A percentile compares a stretch with the other conserved stretches of the same genome.
phyloP scores from a whole-genome alignment of 2,329 filamentous ascomycete genomes.

The Pseudogymnoascus sp. region DNA sequence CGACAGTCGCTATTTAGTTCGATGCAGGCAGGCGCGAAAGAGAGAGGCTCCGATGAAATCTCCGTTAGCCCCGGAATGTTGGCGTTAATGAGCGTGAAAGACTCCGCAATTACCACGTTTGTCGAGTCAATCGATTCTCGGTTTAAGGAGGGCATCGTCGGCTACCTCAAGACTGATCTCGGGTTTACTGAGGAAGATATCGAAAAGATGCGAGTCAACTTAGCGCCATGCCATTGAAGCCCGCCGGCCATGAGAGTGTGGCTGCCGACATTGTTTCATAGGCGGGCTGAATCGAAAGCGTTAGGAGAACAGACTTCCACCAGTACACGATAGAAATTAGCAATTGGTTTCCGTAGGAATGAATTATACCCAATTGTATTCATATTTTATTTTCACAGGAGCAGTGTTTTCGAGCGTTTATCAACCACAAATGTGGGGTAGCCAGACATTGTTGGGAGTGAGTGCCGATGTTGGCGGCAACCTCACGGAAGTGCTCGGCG shows the following conservation, averaged over 20 bases:
- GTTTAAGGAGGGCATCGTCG: constrained; percentile 35
- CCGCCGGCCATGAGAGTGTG: not conserved
- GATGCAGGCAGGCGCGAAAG: constrained; percentile 33
- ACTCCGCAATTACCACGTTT: constrained; percentile 40
- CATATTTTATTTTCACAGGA: not conserved
- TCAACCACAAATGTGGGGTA: not conserved
- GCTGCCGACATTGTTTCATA: not conserved
- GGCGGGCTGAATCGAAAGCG: not conserved
- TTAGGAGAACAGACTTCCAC: not conserved
- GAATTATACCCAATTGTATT: not conserved
- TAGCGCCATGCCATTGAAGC: constrained; percentile 20
- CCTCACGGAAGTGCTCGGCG: not conserved
- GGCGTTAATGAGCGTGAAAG: constrained; percentile 39
- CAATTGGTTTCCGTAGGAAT: not conserved
- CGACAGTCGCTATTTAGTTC: constrained; percentile 40
- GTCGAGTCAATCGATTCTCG: constrained; percentile 36
- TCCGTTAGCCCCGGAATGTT: constrained; percentile 40
- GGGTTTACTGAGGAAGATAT: constrained; percentile 41
- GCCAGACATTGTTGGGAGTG: not conserved
- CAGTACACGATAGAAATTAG: not conserved
- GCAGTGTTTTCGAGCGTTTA: not conserved
- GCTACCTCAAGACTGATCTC: constrained; percentile 38
- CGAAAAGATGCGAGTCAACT: constrained; percentile 39
- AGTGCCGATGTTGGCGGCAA: not conserved
- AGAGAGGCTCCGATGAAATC: constrained; percentile 19